phyloP scores from a whole-genome alignment of 352 stramenopile species.

The Globisporangium spiculum region DNA sequence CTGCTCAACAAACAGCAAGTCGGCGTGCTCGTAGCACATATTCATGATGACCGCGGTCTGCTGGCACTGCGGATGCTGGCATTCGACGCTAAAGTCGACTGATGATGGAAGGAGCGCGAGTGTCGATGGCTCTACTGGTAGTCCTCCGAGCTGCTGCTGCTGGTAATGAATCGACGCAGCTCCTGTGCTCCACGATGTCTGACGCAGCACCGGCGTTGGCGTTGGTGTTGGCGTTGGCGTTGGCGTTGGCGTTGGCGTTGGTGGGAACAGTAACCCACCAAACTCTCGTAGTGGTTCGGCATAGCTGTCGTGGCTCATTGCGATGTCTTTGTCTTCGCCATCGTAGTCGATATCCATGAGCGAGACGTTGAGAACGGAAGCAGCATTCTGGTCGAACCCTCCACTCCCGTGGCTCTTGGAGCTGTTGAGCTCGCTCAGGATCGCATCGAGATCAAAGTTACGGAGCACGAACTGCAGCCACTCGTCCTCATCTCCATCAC shows the following conservation, averaged over 20 bases:
- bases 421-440: slow-evolving; percentile 8
- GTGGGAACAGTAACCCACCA: not conserved
- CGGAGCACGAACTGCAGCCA: slow-evolving; percentile 4
- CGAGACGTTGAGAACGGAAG: slow-evolving; percentile 9
- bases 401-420: slow-evolving; percentile 2
- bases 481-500: not conserved
- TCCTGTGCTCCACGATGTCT: not conserved
- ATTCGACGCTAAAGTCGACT: slow-evolving; percentile 2
- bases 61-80: not conserved
- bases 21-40: slow-evolving; percentile 9
- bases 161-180: not conserved
- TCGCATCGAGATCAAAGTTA: slow-evolving; percentile 7
- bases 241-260: not conserved
- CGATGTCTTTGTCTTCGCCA: not conserved
- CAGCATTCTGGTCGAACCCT: not conserved
- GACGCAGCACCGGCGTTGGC: not conserved
- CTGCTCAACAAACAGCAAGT: not conserved
- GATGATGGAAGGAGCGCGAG: not conserved
- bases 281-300: not conserved
- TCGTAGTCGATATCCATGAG: slow-evolving; percentile 5
- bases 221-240: not conserved
- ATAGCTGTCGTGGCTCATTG: not conserved
- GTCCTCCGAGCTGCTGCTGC: not conserved
- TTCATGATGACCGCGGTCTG: not conserved
- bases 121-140: not conserved